Evolutionary conservation across 2,329 filamentous ascomycete genomes (phyloP).

Genomic region (Phyllosticta paracitricarpa): DNA sequence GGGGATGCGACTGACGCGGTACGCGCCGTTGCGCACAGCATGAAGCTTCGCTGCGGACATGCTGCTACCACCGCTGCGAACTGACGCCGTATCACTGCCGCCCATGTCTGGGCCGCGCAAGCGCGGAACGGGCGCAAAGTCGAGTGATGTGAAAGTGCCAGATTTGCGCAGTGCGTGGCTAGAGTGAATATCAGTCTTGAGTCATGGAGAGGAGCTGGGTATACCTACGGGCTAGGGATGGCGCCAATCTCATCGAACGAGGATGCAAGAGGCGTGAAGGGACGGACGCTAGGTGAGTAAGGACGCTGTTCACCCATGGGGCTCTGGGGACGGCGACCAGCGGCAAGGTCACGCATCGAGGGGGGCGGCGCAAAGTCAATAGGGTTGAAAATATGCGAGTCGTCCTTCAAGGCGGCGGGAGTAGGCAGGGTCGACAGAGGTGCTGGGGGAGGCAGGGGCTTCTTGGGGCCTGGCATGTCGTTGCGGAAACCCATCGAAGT

Average conservation of each 20-base stretch:
- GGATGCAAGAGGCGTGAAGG: slow-evolving; percentile 68
- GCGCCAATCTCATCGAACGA: slow-evolving; percentile 77
- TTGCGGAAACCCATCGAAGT: slow-evolving; percentile 21
- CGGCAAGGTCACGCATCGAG: slow-evolving; percentile 50
- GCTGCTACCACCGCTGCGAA: slow-evolving; percentile 64
- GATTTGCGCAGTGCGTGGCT: slow-evolving; percentile 69
- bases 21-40: slow-evolving; percentile 71
- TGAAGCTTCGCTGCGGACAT: slow-evolving; percentile 60
- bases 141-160: slow-evolving; percentile 64
- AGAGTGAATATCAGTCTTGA: slow-evolving; percentile 18
- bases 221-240: slow-evolving; percentile 83
- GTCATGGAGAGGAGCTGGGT: not conserved
- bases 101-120: slow-evolving; percentile 42
- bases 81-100: slow-evolving; percentile 38
- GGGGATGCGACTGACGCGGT: slow-evolving; percentile 76
- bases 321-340: slow-evolving; percentile 53
- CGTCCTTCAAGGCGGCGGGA: slow-evolving; percentile 73
- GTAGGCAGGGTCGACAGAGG: slow-evolving; percentile 71
- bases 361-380: slow-evolving; percentile 79
- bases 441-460: slow-evolving; percentile 60
- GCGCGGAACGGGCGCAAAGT: slow-evolving; percentile 70
- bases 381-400: slow-evolving; percentile 59
- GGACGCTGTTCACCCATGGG: slow-evolving; percentile 50
- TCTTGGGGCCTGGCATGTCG: slow-evolving; percentile 33
- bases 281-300: slow-evolving; percentile 63